These are phyloP conservation scores for Azolla pinnata DNA, from an alignment of 75 land plant genomes.

Conservation along the genomic window DNA sequence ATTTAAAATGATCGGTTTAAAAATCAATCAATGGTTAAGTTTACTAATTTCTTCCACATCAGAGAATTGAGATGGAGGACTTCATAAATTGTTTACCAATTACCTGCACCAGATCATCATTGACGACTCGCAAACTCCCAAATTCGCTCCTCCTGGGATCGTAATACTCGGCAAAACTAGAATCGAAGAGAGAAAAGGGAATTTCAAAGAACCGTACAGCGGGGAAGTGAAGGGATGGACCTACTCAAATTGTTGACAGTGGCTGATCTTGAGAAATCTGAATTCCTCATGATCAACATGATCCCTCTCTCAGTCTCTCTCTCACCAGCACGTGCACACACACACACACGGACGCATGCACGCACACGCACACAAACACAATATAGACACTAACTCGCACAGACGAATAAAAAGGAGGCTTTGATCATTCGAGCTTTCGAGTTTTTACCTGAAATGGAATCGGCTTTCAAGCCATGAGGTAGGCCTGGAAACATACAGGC, in stretches of 20 bases:
- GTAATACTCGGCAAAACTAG: slow-evolving; percentile 32
- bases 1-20: too few relatives aligned
- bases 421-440: not conserved
- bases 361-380: not conserved
- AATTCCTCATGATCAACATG: not conserved
- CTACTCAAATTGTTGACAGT: not conserved
- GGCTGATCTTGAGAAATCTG: too few relatives aligned
- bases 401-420: not conserved
- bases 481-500: slow-evolving; percentile 21
- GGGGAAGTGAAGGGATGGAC: too few relatives aligned
- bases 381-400: not conserved
- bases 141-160: slow-evolving; percentile 20
- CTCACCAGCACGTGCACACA: not conserved
- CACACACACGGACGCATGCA: not conserved
- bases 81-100: too few relatives aligned
- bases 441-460: slow-evolving; percentile 22
- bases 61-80: too few relatives aligned
- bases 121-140: slow-evolving; percentile 25
- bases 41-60: too few relatives aligned
- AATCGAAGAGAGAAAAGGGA: not conserved
- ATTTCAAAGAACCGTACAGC: not conserved
- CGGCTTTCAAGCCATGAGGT: slow-evolving; percentile 32
- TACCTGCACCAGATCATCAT: slow-evolving; percentile 33
- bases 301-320: slow-evolving; percentile 2
- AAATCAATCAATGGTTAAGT: too few relatives aligned